A percentile compares a stretch with the other conserved stretches of the same genome.
Conservation (phyloP, 768 basidiomycete genomes). For the Rhizopogon roseolus region DNA sequence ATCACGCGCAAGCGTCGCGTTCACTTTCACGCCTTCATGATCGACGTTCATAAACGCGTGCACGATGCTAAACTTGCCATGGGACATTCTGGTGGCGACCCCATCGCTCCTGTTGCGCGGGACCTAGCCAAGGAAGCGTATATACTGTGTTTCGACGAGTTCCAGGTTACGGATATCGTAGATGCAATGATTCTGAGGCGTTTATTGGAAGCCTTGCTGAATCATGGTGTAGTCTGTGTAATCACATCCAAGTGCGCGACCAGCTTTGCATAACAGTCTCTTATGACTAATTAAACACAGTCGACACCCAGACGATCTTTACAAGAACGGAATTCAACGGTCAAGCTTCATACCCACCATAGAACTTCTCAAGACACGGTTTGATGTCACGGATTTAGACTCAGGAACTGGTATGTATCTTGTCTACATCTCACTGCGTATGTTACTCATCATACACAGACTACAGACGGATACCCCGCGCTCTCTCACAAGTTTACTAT, state of each 20-base stretch:
- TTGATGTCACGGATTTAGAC: slow-evolving; percentile 88
- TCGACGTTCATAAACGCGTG: slow-evolving; percentile 92
- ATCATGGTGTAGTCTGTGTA: slow-evolving; percentile 87
- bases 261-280: neutral
- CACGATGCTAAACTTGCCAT: slow-evolving; percentile 75
- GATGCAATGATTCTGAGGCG: slow-evolving; percentile 97
- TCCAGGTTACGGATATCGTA: slow-evolving; percentile 97
- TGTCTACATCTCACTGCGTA: neutral
- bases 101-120: slow-evolving; percentile 81
- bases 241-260: slow-evolving; percentile 93
- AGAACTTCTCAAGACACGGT: slow-evolving; percentile 82
- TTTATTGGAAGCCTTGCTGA: slow-evolving; percentile 79
- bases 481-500: slow-evolving; percentile 92
- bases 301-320: slow-evolving; percentile 94
- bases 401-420: slow-evolving; percentile 77
- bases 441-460: slow-evolving; percentile 41
- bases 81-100: slow-evolving; percentile 69
- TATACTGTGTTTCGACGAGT: slow-evolving; percentile 96
- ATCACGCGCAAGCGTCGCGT: slow-evolving; percentile 78
- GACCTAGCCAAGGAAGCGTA: slow-evolving; percentile 81
- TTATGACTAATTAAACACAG: slow-evolving; percentile 34
- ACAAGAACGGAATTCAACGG: slow-evolving; percentile 98
- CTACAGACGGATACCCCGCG: slow-evolving; percentile 90
- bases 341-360: slow-evolving; percentile 94
- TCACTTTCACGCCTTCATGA: slow-evolving; percentile 99